Conservation (phyloP, 345 rosid species). For the Cochlearia excelsa region DNA sequence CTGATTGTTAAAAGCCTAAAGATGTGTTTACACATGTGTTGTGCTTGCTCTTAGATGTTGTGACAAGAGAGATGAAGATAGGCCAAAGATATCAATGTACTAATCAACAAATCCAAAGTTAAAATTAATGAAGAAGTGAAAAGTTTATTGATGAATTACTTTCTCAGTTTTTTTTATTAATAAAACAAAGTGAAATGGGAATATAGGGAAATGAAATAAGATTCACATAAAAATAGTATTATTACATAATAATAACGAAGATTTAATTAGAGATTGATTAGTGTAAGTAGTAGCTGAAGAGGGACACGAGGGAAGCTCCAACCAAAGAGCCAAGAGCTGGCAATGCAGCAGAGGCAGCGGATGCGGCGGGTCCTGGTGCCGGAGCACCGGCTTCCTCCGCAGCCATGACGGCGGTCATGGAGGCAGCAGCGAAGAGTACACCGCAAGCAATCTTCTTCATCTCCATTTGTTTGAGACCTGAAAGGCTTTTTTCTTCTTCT, state of each 20-base stretch:
- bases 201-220: slow-evolving; percentile 19
- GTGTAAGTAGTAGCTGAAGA: slow-evolving; percentile 39
- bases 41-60: no score
- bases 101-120: not conserved
- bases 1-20: no score
- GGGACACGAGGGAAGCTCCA: slow-evolving; percentile 40
- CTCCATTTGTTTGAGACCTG: slow-evolving; percentile 47
- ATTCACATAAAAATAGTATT: slow-evolving; percentile 21
- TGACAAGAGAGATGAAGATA: no score
- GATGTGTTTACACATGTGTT: no score
- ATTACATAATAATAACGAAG: slow-evolving; percentile 13
- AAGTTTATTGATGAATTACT: slow-evolving; percentile 18
- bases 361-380: slow-evolving; percentile 35
- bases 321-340: slow-evolving; percentile 49
- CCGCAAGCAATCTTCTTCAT: slow-evolving; percentile 62
- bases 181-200: slow-evolving; percentile 23
- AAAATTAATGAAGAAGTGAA: slow-evolving; percentile 1
- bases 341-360: slow-evolving; percentile 32
- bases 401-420: slow-evolving; percentile 49
- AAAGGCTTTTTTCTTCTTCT: slow-evolving; percentile 23
- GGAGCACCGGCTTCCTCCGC: slow-evolving; percentile 40
- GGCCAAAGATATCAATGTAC: slow-evolving; percentile 4
- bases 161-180: slow-evolving; percentile 31
- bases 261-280: slow-evolving; percentile 18
- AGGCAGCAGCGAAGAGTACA: slow-evolving; percentile 50